phyloP scores from a whole-genome alignment of 2,329 filamentous ascomycete species.

The Botrytis byssoidea region DNA sequence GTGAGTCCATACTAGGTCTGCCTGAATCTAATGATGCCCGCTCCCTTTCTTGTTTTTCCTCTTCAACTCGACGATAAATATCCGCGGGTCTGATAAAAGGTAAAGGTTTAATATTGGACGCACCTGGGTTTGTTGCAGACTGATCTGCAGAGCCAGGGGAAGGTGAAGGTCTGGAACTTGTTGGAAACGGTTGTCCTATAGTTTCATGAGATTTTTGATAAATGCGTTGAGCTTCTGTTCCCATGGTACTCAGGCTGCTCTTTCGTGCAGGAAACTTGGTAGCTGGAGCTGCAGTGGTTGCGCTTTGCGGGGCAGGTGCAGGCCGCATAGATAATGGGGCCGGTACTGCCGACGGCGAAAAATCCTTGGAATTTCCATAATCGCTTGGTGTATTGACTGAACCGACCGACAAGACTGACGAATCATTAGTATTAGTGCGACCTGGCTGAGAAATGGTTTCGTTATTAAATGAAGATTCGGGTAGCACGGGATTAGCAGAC shows the following conservation, averaged over 20 bases:
- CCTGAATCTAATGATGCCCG: slow-evolving; percentile 56
- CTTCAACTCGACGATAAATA: slow-evolving; percentile 70
- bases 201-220: slow-evolving; percentile 24
- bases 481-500: slow-evolving; percentile 3
- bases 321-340: slow-evolving; percentile 47
- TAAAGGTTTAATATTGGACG: slow-evolving; percentile 52
- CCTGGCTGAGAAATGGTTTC: not conserved
- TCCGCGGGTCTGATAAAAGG: slow-evolving; percentile 73
- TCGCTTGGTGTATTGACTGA: slow-evolving; percentile 35
- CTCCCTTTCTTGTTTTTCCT: slow-evolving; percentile 63
- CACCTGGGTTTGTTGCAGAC: slow-evolving; percentile 40
- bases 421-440: slow-evolving; percentile 26
- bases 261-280: slow-evolving; percentile 58
- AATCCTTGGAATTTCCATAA: slow-evolving; percentile 47
- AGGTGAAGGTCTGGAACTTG: slow-evolving; percentile 34
- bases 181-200: slow-evolving; percentile 38
- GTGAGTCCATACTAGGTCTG: slow-evolving; percentile 55
- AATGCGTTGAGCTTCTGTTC: slow-evolving; percentile 33
- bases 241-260: slow-evolving; percentile 54
- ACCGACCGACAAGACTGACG: slow-evolving; percentile 28
- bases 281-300: slow-evolving; percentile 37
- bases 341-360: slow-evolving; percentile 52
- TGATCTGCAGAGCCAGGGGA: slow-evolving; percentile 42
- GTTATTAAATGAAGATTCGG: slow-evolving; percentile 3
- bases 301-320: slow-evolving; percentile 41